A percentile compares a stretch with the other conserved stretches of the same genome.
Conservation (phyloP, 208 protist species). For the Trichomonas gallinae region DNA sequence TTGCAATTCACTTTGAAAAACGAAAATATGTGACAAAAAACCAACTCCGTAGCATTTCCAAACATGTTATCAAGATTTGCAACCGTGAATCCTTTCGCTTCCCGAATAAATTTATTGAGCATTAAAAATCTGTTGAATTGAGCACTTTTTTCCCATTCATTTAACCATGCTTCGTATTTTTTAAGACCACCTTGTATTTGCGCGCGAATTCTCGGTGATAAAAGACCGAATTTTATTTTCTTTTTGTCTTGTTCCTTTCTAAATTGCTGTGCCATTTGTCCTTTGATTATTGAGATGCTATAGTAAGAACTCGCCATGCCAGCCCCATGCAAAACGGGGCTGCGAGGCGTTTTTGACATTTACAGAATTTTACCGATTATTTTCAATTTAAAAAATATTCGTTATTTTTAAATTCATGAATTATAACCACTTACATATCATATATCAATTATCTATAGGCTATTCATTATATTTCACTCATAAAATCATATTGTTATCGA, state of each 20-base stretch:
- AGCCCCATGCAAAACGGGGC: not conserved
- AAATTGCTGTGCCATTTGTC: not conserved
- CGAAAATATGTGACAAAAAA: not conserved
- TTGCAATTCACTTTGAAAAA: not conserved
- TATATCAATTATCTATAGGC: no score
- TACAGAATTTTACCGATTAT: not conserved
- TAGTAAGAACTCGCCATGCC: not conserved
- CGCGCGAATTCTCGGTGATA: not conserved
- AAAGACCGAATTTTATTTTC: not conserved
- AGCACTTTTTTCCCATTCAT: not conserved
- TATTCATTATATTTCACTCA: no score
- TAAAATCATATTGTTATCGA: no score
- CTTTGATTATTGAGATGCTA: not conserved
- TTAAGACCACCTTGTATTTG: not conserved
- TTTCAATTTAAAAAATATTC: no score
- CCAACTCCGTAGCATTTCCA: not conserved
- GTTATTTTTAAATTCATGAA: no score
- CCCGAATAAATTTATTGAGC: not conserved
- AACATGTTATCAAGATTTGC: not conserved
- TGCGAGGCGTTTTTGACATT: not conserved
- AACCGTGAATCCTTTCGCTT: not conserved
- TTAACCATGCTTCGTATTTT: not conserved
- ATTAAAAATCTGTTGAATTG: not conserved
- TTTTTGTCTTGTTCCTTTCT: not conserved
- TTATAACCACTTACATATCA: no score